These are phyloP conservation scores for Boletus rubropictus DNA, from an alignment of 768 basidiomycete species.

Conservation along the genomic window DNA sequence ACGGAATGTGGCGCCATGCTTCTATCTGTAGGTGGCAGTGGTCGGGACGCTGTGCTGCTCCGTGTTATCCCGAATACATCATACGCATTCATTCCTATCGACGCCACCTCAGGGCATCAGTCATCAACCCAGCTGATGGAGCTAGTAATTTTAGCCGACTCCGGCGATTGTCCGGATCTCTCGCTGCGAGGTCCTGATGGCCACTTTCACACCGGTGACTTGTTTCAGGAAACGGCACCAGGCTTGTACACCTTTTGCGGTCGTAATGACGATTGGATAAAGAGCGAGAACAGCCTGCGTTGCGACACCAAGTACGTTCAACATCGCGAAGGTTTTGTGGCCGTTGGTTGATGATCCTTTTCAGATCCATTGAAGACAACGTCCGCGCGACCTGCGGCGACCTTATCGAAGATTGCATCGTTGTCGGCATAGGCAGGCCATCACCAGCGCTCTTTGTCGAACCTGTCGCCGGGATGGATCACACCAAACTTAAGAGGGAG, in stretches of 20 bases:
- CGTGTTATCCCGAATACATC: conserved; percentile 54
- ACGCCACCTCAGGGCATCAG: conserved; percentile 42
- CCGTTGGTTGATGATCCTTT: conserved; percentile 6
- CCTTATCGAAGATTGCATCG: conserved; percentile 67
- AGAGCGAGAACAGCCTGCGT: conserved; percentile 69
- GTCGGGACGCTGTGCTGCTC: conserved; percentile 47
- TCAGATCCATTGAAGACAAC: conserved; percentile 72
- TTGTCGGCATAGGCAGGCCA: conserved; percentile 71
- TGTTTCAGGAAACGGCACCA: conserved; percentile 60
- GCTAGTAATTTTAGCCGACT: conserved; percentile 61
- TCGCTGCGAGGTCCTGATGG: conserved; percentile 58
- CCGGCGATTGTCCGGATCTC: conserved; percentile 61
- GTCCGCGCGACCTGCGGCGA: conserved; percentile 57
- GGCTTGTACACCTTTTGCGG: conserved; percentile 63
- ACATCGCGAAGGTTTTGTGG: not conserved
- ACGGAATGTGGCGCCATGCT: conserved; percentile 77
- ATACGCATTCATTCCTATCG: conserved; percentile 62
- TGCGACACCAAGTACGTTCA: conserved; percentile 63
- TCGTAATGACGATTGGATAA: conserved; percentile 83
- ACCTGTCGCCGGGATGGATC: conserved; percentile 47
- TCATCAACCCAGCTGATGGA: conserved; percentile 57
- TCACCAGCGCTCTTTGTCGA: conserved; percentile 76
- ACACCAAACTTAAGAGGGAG: conserved; percentile 58
- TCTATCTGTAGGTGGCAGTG: conserved; percentile 50
- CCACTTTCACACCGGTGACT: conserved; percentile 74